Conservation (phyloP, 2,329 filamentous ascomycete genomes). For the Cryphonectria japonica region DNA sequence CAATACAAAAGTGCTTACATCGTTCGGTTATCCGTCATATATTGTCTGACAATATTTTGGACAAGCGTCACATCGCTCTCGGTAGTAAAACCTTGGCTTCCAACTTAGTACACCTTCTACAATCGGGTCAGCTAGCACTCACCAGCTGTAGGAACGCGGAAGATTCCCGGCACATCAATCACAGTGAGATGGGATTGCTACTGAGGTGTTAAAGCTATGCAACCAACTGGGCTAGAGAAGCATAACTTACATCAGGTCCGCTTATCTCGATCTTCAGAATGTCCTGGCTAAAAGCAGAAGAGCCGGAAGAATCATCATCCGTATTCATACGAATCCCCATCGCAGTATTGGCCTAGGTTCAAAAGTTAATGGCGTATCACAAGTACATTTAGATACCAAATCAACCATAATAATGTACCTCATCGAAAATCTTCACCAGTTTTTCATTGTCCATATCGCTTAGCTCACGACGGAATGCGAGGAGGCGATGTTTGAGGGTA, state of each 20-base stretch:
- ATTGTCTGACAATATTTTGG: slow-evolving; percentile 49
- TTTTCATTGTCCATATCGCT: slow-evolving; percentile 40
- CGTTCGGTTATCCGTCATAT: slow-evolving; percentile 51
- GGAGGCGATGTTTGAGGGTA: slow-evolving; percentile 33
- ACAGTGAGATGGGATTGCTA: slow-evolving; percentile 52
- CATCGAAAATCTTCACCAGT: slow-evolving; percentile 45
- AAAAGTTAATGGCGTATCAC: background rate
- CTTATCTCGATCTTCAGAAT: slow-evolving; percentile 49
- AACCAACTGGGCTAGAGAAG: background rate
- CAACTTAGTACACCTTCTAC: too few relatives aligned
- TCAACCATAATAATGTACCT: slow-evolving; percentile 38
- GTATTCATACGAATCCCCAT: slow-evolving; percentile 47
- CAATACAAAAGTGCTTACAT: slow-evolving; percentile 36
- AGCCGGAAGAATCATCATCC: slow-evolving; percentile 19
- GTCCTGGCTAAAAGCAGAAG: slow-evolving; percentile 50
- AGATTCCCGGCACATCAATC: slow-evolving; percentile 60
- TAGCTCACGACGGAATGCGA: slow-evolving; percentile 40
- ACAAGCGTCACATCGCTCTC: slow-evolving; percentile 50
- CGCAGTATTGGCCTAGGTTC: slow-evolving; percentile 42
- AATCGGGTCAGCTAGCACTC: background rate
- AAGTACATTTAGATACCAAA: background rate
- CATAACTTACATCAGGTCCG: slow-evolving; percentile 39
- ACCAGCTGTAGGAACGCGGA: slow-evolving; percentile 42
- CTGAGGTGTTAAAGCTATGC: background rate
- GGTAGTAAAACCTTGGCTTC: slow-evolving; percentile 32